Conservation (phyloP, 257 asterid species). For the Solanum tarapatanum region DNA sequence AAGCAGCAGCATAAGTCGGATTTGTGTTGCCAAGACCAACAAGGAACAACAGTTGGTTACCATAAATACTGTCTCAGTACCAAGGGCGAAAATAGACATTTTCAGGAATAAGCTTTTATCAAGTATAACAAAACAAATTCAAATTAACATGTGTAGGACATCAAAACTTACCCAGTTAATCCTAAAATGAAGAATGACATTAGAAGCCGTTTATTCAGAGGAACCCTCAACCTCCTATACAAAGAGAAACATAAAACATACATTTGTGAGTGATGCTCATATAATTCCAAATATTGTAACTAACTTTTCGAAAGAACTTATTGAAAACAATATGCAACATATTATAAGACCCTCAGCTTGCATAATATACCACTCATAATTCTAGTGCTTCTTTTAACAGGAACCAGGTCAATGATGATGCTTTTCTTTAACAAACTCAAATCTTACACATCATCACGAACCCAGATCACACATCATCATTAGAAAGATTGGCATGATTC, state of each 20-base stretch:
- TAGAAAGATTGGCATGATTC: not conserved
- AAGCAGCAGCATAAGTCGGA: constrained; percentile 95
- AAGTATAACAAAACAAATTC: no score
- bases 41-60: constrained; percentile 91
- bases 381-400: not conserved
- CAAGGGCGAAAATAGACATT: not conserved
- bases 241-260: no score
- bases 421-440: not conserved
- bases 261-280: no score
- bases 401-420: not conserved
- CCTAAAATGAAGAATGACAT: no score
- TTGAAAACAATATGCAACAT: not conserved
- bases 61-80: constrained; percentile 54
- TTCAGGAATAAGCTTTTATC: not conserved
- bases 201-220: constrained; percentile 27
- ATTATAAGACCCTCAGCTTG: not conserved
- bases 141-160: no score
- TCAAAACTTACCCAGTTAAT: no score
- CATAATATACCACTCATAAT: not conserved
- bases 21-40: constrained; percentile 92
- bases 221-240: constrained; percentile 4
- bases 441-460: not conserved
- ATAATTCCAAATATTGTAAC: no score
- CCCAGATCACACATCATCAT: not conserved
- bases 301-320: not conserved